A percentile compares a stretch with the other conserved stretches of the same genome.
Evolutionary conservation across 352 stramenopile genomes (phyloP).

Genomic region (Lagenidium sp.): DNA sequence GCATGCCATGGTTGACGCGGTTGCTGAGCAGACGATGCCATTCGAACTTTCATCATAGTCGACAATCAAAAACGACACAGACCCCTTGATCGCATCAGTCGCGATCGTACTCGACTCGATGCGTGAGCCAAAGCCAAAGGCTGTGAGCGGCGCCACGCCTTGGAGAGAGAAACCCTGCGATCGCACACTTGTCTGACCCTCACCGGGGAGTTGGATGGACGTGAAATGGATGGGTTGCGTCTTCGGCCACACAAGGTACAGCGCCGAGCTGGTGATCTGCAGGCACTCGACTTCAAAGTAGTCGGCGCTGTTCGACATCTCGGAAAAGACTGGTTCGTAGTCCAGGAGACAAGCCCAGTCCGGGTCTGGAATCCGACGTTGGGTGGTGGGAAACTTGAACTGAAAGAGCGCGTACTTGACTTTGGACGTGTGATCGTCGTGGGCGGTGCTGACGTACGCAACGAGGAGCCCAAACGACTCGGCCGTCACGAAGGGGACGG

Average conservation of each 20-base stretch:
- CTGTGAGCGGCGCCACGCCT: constrained; percentile 34
- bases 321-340: constrained; percentile 51
- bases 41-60: constrained; percentile 21
- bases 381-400: constrained; percentile 27
- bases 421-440: constrained; percentile 17
- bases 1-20: constrained; percentile 56
- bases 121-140: constrained; percentile 44
- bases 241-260: constrained; percentile 66
- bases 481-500: constrained; percentile 46
- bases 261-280: constrained; percentile 37
- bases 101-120: constrained; percentile 41
- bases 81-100: constrained; percentile 46
- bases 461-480: constrained; percentile 51
- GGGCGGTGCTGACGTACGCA: constrained; percentile 55
- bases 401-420: constrained; percentile 75
- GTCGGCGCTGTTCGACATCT: constrained; percentile 16
- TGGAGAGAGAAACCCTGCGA: constrained; percentile 57
- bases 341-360: constrained; percentile 59
- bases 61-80: constrained; percentile 58
- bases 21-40: constrained; percentile 50
- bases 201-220: constrained; percentile 47
- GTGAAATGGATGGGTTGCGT: constrained; percentile 49
- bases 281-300: constrained; percentile 61
- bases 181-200: constrained; percentile 36
- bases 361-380: constrained; percentile 18